These are phyloP conservation scores for Backusella parvicylindrica DNA, from an alignment of 192 early-diverging fungal genomes.

Conservation along the genomic window DNA sequence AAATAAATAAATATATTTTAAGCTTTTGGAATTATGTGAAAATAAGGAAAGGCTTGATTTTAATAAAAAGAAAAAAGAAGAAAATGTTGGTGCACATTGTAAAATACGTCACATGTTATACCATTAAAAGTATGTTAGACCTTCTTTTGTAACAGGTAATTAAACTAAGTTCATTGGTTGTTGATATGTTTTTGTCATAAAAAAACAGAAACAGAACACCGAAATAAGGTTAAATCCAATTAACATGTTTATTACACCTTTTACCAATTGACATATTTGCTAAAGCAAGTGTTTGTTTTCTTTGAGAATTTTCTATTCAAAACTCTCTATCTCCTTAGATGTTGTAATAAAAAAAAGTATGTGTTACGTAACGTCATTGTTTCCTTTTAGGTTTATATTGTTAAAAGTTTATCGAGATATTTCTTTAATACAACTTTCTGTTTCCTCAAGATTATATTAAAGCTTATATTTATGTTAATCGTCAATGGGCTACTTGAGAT, in stretches of 20 bases:
- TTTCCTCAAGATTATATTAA: not conserved
- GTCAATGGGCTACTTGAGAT: not conserved
- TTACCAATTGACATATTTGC: not conserved
- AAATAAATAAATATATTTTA: not conserved
- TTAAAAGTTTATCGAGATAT: not conserved
- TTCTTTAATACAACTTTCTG: not conserved
- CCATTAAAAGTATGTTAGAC: not conserved
- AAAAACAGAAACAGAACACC: not conserved
- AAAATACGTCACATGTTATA: not conserved
- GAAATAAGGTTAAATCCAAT: not conserved
- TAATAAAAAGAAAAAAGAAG: not conserved
- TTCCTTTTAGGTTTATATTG: not conserved
- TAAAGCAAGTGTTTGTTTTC: not conserved
- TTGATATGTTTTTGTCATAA: not conserved
- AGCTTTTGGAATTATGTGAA: not conserved
- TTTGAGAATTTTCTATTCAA: not conserved
- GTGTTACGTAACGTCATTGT: not conserved
- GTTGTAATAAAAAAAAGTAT: not conserved
- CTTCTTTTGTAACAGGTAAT: not conserved
- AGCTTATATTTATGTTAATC: not conserved
- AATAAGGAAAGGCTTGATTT: not conserved
- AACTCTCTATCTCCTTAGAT: not conserved
- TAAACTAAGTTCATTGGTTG: not conserved
- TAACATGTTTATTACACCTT: not conserved
- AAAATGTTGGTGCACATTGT: not conserved